These are phyloP conservation scores for Eragrostis curvula DNA, from an alignment of 176 grass and related monocot species.

Conservation along the genomic window DNA sequence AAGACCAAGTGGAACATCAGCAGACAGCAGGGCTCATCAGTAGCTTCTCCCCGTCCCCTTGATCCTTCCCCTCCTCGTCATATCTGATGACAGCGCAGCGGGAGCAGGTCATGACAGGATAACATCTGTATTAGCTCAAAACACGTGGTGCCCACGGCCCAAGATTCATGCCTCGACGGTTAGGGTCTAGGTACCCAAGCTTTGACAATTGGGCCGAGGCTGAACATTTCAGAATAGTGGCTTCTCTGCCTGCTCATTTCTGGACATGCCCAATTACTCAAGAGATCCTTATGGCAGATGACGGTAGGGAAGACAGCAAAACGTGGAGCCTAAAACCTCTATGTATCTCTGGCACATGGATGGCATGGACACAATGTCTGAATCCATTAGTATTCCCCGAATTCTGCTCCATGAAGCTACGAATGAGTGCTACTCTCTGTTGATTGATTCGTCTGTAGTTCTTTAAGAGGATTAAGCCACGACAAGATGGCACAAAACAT, in stretches of 20 bases:
- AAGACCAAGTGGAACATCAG: no score
- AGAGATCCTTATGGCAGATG: not conserved
- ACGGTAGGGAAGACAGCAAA: conserved; percentile 33
- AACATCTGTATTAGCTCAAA: not conserved
- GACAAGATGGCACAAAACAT: conserved; percentile 7
- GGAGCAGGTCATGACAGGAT: not conserved
- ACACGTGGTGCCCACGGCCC: no score
- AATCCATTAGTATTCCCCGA: conserved; percentile 3
- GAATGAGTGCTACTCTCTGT: not conserved
- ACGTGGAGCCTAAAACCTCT: conserved; percentile 24
- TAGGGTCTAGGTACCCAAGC: no score
- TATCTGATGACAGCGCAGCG: not conserved
- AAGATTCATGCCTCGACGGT: no score
- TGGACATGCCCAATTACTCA: conserved; percentile 1
- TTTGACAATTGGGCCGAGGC: not conserved
- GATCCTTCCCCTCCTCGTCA: not conserved
- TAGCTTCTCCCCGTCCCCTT: not conserved
- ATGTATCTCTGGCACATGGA: conserved; percentile 28
- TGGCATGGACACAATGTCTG: conserved; percentile 31
- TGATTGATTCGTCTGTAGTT: not conserved
- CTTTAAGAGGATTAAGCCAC: no score
- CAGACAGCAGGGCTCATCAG: no score
- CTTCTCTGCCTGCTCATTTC: conserved; percentile 22
- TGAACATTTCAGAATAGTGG: conserved; percentile 7
- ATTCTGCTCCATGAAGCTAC: not conserved